phyloP scores from a whole-genome alignment of 2,329 filamentous ascomycete genomes.

The Colletotrichum aenigma region DNA sequence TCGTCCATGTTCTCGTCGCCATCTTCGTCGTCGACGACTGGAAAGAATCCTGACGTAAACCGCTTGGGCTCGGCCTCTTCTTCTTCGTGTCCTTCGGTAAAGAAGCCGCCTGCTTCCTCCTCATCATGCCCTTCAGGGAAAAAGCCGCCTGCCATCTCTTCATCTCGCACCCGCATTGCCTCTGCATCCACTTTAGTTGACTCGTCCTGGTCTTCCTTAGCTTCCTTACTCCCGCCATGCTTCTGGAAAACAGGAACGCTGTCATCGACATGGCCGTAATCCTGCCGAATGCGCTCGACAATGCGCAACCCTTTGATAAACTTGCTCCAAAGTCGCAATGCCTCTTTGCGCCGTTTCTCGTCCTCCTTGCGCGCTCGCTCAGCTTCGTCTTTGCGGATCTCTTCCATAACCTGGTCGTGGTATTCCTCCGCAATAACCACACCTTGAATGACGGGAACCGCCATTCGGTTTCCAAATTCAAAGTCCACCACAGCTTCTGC shows the following conservation, averaged over 20 bases:
- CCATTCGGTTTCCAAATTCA: conserved; percentile 93
- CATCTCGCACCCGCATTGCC: conserved; percentile 37
- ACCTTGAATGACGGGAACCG: conserved; percentile 88
- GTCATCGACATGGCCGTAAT: conserved; percentile 71
- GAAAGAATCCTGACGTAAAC: conserved; percentile 52
- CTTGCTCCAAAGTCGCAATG: conserved; percentile 81
- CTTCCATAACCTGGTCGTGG: conserved; percentile 73
- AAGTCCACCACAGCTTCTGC: conserved; percentile 96
- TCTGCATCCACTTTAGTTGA: conserved; percentile 17
- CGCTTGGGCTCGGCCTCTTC: conserved; percentile 41
- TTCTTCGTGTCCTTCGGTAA: conserved; percentile 60
- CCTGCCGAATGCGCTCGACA: conserved; percentile 73
- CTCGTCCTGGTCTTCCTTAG: background rate
- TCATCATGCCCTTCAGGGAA: conserved; percentile 61
- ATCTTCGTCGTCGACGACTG: conserved; percentile 48
- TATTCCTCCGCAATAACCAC: conserved; percentile 88
- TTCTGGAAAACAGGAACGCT: conserved; percentile 59
- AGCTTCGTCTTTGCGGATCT: conserved; percentile 78
- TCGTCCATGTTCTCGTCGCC: conserved; percentile 36
- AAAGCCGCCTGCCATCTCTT: conserved; percentile 65
- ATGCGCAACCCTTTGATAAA: conserved; percentile 87
- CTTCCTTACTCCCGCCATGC: conserved; percentile 28
- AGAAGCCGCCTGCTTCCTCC: conserved; percentile 60
- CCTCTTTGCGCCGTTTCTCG: conserved; percentile 77
- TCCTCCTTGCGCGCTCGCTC: conserved; percentile 81